A percentile compares a stretch with the other conserved stretches of the same genome.
These are phyloP conservation scores for Cadophora sp. DNA, from an alignment of 2,329 filamentous ascomycete species.

Conservation along the genomic window DNA sequence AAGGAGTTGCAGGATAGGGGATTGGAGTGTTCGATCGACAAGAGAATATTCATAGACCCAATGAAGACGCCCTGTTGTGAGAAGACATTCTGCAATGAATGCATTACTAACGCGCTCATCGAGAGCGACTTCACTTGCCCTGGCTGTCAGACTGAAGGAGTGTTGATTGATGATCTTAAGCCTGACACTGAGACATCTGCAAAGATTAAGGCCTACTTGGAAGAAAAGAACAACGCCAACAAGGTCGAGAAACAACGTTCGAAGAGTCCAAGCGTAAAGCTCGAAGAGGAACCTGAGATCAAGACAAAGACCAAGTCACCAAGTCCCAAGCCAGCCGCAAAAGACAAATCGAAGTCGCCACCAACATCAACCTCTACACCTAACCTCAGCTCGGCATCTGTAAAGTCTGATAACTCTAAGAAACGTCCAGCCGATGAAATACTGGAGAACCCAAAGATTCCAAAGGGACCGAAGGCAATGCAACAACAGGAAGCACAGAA, in stretches of 20 bases:
- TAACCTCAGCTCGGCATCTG: slow-evolving; percentile 46
- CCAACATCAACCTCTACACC: slow-evolving; percentile 39
- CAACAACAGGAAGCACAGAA: slow-evolving; percentile 54
- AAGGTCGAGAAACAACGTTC: slow-evolving; percentile 51
- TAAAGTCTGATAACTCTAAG: slow-evolving; percentile 55
- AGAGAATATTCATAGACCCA: slow-evolving; percentile 97
- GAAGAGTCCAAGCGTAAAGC: slow-evolving; percentile 53
- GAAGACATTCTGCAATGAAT: slow-evolving; percentile 99
- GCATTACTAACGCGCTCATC: slow-evolving; percentile 98
- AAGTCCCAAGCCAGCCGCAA: slow-evolving; percentile 43
- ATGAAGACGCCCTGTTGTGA: slow-evolving; percentile 99
- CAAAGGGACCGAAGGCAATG: slow-evolving; percentile 71
- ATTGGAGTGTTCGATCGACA: slow-evolving; percentile 94
- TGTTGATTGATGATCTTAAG: slow-evolving; percentile 90
- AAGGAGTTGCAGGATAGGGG: slow-evolving; percentile 89
- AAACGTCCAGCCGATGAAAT: slow-evolving; percentile 84
- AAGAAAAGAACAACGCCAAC: slow-evolving; percentile 56
- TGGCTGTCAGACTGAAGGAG: slow-evolving; percentile 86
- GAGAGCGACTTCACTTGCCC: slow-evolving; percentile 98
- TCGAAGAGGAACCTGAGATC: slow-evolving; percentile 39
- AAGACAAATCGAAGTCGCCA: slow-evolving; percentile 43
- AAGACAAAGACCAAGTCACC: slow-evolving; percentile 44
- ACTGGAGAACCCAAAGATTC: slow-evolving; percentile 67
- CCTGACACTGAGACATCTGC: slow-evolving; percentile 78
- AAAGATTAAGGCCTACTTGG: slow-evolving; percentile 79